Evolutionary conservation across 2,329 filamentous ascomycete genomes (phyloP).

Genomic region (Colletotrichum australisinense): DNA sequence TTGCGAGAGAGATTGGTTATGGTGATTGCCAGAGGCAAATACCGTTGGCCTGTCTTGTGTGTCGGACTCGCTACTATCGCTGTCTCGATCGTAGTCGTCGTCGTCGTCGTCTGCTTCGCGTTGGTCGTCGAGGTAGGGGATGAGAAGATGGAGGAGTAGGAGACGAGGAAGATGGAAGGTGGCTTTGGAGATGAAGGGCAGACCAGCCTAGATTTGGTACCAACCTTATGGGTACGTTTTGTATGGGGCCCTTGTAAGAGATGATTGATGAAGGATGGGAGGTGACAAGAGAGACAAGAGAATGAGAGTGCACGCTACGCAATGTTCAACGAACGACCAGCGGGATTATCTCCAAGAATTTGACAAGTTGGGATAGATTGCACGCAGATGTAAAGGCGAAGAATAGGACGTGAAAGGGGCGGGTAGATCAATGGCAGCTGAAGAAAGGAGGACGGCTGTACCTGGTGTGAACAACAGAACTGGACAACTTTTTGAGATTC

Average conservation of each 20-base stretch:
- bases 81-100: not conserved
- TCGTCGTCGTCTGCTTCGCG: not conserved
- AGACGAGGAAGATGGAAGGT: not conserved
- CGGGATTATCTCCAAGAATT: constrained; percentile 25
- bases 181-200: constrained; percentile 8
- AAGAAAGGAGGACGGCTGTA: not conserved
- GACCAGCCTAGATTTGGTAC: not conserved
- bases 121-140: constrained; percentile 2
- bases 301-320: not conserved
- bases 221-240: not conserved
- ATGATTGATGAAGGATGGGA: constrained; percentile 5
- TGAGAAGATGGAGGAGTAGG: not conserved
- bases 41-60: not conserved
- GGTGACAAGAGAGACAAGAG: not conserved
- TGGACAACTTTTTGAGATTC: constrained; percentile 35
- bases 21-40: not conserved
- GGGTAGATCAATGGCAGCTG: constrained; percentile 17
- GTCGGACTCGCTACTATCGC: not conserved
- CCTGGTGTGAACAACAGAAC: constrained; percentile 20
- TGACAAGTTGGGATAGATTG: constrained; percentile 23
- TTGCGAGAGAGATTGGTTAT: not conserved
- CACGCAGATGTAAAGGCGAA: constrained; percentile 16
- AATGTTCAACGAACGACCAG: constrained; percentile 4
- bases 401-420: constrained; percentile 7
- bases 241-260: not conserved